Percentiles rank a stretch among this genome's conserved stretches.
Evolutionary conservation across 2,329 filamentous ascomycete genomes (phyloP).

Genomic region (Xenoacremonium recifei): DNA sequence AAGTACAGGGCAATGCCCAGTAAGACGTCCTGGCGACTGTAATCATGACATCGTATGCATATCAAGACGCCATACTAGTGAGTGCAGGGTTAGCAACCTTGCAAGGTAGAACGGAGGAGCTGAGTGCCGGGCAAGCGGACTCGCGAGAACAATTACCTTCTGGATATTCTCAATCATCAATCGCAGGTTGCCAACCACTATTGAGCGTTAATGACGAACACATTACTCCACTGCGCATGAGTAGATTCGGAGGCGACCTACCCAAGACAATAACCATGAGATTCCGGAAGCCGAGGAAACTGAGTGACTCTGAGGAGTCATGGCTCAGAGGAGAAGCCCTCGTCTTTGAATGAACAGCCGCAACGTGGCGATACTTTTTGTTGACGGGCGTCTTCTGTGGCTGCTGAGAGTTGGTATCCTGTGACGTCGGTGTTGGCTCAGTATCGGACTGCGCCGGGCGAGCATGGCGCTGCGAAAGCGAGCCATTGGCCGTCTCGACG

Average conservation of each 20-base stretch:
- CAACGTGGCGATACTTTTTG: slow-evolving; percentile 84
- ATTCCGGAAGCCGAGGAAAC: slow-evolving; percentile 92
- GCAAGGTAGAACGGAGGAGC: too few species aligned
- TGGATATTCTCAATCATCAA: slow-evolving; percentile 96
- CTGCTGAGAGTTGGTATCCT: neutral
- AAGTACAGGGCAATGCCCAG: slow-evolving; percentile 79
- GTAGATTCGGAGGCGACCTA: slow-evolving; percentile 39
- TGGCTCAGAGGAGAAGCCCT: slow-evolving; percentile 82
- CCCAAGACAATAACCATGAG: slow-evolving; percentile 91
- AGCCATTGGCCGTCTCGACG: slow-evolving; percentile 29
- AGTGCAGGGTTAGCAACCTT: too few species aligned
- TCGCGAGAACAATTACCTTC: slow-evolving; percentile 58
- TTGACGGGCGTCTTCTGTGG: neutral
- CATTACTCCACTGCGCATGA: slow-evolving; percentile 11
- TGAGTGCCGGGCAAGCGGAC: too few species aligned
- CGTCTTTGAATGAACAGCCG: slow-evolving; percentile 73
- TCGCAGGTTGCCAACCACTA: slow-evolving; percentile 88
- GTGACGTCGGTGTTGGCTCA: slow-evolving; percentile 27
- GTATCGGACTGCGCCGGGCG: slow-evolving; percentile 5
- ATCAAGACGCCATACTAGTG: slow-evolving; percentile 93
- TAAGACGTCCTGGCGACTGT: slow-evolving; percentile 72
- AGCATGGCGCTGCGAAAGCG: slow-evolving; percentile 15
- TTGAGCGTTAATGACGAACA: slow-evolving; percentile 17
- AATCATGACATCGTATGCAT: slow-evolving; percentile 86
- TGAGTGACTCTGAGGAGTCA: slow-evolving; percentile 71